A percentile compares a stretch with the other conserved stretches of the same genome.
Evolutionary conservation across 495 filamentous ascomycete genomes (phyloP).

Genomic region (Choiromyces venosus): DNA sequence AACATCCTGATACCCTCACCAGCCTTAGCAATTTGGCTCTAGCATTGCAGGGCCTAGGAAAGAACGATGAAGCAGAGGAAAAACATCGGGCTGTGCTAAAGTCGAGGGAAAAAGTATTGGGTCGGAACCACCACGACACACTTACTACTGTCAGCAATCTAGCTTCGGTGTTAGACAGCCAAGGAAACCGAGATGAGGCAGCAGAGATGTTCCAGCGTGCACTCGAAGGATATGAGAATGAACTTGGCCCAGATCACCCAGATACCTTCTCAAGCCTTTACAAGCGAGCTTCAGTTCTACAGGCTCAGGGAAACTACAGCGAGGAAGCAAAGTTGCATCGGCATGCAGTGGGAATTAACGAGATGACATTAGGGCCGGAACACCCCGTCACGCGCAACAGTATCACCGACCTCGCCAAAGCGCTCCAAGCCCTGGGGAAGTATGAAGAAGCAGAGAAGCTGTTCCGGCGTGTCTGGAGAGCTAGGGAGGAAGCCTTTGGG

Average conservation of each 20-base stretch:
- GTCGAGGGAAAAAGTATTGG: slow-evolving; percentile 19
- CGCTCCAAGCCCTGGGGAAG: slow-evolving; percentile 22
- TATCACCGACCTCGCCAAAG: slow-evolving; percentile 10
- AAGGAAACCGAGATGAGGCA: slow-evolving; percentile 35
- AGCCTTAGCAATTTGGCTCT: slow-evolving; percentile 1
- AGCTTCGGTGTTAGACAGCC: slow-evolving; percentile 9
- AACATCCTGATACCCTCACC: slow-evolving; percentile 5
- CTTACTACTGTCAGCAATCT: slow-evolving; percentile 19
- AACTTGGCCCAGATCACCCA: slow-evolving; percentile 18
- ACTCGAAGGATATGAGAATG: slow-evolving; percentile 16
- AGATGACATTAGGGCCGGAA: slow-evolving; percentile 37
- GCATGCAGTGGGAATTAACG: slow-evolving; percentile 24
- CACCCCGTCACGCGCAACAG: slow-evolving; percentile 29
- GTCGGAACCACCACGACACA: slow-evolving; percentile 18
- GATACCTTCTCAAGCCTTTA: not conserved
- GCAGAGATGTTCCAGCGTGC: slow-evolving; percentile 30
- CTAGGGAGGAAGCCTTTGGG: not conserved
- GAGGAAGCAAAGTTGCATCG: slow-evolving; percentile 35
- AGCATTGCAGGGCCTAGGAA: slow-evolving; percentile 1
- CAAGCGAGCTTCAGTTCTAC: slow-evolving; percentile 1
- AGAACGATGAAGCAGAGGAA: slow-evolving; percentile 22
- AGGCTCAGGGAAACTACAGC: slow-evolving; percentile 5
- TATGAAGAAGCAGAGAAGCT: slow-evolving; percentile 35
- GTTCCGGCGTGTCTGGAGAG: slow-evolving; percentile 23
- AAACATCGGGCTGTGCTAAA: not conserved